Base-by-base conservation (phyloP, 768 basidiomycete genomes). In the Rhodotorula graminis region DNA sequence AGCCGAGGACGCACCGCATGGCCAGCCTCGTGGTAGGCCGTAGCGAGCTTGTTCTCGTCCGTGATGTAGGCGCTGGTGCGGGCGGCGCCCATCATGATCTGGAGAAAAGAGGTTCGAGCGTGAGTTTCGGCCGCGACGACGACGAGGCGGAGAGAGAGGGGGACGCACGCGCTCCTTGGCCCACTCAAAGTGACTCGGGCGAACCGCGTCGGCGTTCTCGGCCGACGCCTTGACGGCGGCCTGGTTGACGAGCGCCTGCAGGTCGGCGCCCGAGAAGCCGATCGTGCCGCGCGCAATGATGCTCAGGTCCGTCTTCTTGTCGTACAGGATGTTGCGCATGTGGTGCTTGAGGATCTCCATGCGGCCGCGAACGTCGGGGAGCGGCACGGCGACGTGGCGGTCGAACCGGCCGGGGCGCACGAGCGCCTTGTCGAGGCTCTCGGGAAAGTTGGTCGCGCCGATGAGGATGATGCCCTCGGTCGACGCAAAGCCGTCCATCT, bases 341-440 rank as follows among this genome's bases (percentile, higher is more conserved):
- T 98, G 92, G 79, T 97, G 93, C 77, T 86, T 85, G 31, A 99
- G 83, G 74, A 99, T 96, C 79, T 93, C 93, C n/a, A 90, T 87
- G 63, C 96, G 88, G 14, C 84, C 96, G 74, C 92, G 87, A 47
- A 99, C 85, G 81, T 99, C 96, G n/a, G 94, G 93, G 50, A 97
- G 84, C 44, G 93, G 92, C 18, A 98, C 93, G 14, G 89, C 88
- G 67, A 97, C 90, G 77, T 89, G 89, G 79, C 91, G 88, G 81
- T 98, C 96, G 81, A 99, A 99, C 59, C 96, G 88, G 67, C 96
- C 96, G 40, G 96, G 96, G 77, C 96, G 89, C 53, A 95, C 89
- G 72, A 99, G 87, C 23, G 96, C 96, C 74, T 92, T 94, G 73
- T 99, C 96, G 72, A 99, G 84, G 65, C 89, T 89, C 79, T 97